Conservation (phyloP, 2,329 filamentous ascomycete genomes). For the Nectriaceae sp. region DNA sequence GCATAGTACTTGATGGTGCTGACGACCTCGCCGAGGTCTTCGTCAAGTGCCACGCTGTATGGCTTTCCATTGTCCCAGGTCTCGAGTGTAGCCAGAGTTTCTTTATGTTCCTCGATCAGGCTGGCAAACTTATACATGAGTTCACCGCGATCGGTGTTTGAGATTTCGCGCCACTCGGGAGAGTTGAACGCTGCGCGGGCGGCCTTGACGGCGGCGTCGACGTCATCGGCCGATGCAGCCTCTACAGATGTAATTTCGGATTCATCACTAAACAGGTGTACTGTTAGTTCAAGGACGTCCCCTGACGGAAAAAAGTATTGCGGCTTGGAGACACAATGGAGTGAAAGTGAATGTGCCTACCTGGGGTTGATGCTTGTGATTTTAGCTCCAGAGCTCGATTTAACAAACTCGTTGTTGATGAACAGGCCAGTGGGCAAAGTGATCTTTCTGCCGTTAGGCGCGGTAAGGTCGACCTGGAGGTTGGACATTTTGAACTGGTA, state of each 20-base stretch:
- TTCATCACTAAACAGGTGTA: slow-evolving; percentile 6
- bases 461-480: slow-evolving; percentile 57
- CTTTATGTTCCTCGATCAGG: slow-evolving; percentile 64
- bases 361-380: slow-evolving; percentile 58
- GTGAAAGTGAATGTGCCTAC: not conserved
- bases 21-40: slow-evolving; percentile 55
- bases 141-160: slow-evolving; percentile 63
- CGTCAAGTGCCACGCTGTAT: slow-evolving; percentile 61
- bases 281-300: not conserved
- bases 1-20: slow-evolving; percentile 63
- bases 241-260: slow-evolving; percentile 13
- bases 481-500: slow-evolving; percentile 14
- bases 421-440: slow-evolving; percentile 65
- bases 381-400: slow-evolving; percentile 54
- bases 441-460: slow-evolving; percentile 69
- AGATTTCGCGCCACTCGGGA: slow-evolving; percentile 35
- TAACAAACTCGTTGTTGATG: no score
- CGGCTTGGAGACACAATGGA: not conserved
- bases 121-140: slow-evolving; percentile 71
- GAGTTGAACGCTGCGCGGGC: slow-evolving; percentile 62
- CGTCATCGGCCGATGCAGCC: slow-evolving; percentile 22
- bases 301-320: no score
- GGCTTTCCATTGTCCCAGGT: slow-evolving; percentile 77
- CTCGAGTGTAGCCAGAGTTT: slow-evolving; percentile 52
- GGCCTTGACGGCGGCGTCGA: slow-evolving; percentile 27